Percentiles rank a stretch among this genome's conserved stretches.
phyloP scores from a whole-genome alignment of 768 basidiomycete species.

The Termitomyces sp. region DNA sequence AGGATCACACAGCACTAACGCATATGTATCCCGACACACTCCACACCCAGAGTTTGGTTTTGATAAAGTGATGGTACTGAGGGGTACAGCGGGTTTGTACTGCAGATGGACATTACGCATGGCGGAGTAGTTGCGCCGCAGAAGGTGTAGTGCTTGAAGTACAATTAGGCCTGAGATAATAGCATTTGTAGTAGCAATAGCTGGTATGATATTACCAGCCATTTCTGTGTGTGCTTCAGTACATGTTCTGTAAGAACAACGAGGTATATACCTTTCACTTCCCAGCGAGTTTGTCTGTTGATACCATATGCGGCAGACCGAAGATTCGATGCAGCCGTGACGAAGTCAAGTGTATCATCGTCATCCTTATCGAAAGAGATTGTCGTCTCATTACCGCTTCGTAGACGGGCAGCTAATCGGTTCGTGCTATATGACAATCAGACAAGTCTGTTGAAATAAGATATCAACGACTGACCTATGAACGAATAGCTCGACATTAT shows the following conservation, averaged over 20 bases:
- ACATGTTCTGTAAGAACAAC: not conserved
- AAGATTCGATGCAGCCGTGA: conserved; percentile 91
- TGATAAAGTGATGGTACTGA: conserved; percentile 65
- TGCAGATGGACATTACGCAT: conserved; percentile 78
- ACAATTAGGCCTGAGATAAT: conserved; percentile 95
- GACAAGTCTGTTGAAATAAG: not conserved
- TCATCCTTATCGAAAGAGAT: conserved; percentile 98
- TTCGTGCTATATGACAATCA: conserved; percentile 56
- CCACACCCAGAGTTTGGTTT: conserved; percentile 78
- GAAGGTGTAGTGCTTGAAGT: conserved; percentile 83
- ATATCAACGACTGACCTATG: conserved; percentile 54
- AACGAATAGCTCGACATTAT: conserved; percentile 80
- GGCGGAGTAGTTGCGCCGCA: conserved; percentile 58
- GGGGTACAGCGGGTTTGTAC: conserved; percentile 74
- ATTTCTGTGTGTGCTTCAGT: conserved; percentile 59
- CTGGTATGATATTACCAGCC: conserved; percentile 99
- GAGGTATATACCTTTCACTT: conserved; percentile 77
- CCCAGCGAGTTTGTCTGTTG: conserved; percentile 86
- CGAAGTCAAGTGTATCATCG: conserved; percentile 95
- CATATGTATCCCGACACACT: conserved; percentile 84
- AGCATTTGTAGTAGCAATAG: conserved; percentile 98
- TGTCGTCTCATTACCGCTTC: conserved; percentile 54
- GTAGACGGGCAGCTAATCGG: conserved; percentile 67
- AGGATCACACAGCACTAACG: conserved; percentile 71
- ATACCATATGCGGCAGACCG: conserved; percentile 91